Percentiles rank a stretch among this genome's conserved stretches.
Evolutionary conservation across 495 filamentous ascomycete species (phyloP).

Genomic region (Xanthoparmelia taractica): DNA sequence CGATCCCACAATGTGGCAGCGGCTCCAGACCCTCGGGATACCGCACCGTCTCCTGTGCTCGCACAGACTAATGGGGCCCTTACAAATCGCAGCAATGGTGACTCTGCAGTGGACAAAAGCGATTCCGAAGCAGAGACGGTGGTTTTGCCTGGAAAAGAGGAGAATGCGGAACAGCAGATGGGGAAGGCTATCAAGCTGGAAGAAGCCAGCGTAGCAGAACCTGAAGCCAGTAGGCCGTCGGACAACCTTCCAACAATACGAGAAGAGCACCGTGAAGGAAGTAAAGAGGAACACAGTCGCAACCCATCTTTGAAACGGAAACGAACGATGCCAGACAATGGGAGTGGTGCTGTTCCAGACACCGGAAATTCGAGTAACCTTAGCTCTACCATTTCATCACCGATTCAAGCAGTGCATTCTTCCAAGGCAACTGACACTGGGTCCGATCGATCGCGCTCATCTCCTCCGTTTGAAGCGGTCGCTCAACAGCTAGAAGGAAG

Average conservation of each 20-base stretch:
- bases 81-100: conserved; percentile 6
- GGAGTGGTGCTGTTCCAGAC: conserved; percentile 12
- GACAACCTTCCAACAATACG: conserved; percentile 28
- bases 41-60: conserved; percentile 1
- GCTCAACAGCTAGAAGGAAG: conserved; percentile 9
- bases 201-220: conserved; percentile 43
- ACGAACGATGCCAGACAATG: conserved; percentile 14
- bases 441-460: conserved; percentile 33
- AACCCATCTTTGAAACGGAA: conserved; percentile 25
- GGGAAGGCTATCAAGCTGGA: conserved; percentile 64
- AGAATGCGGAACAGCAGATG: conserved; percentile 58
- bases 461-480: conserved; percentile 23
- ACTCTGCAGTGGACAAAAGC: conserved; percentile 36
- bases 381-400: conserved; percentile 26
- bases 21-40: not conserved
- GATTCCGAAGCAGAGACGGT: conserved; percentile 80
- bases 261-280: conserved; percentile 20
- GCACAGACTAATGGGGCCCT: conserved; percentile 10
- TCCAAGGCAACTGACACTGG: conserved; percentile 32
- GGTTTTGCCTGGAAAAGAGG: conserved; percentile 65
- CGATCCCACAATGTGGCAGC: conserved; percentile 9
- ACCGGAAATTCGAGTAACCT: conserved; percentile 24
- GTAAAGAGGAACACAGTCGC: conserved; percentile 1
- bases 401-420: conserved; percentile 25
- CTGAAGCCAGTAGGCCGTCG: conserved; percentile 21